These are phyloP conservation scores for Aspergillus panamensis DNA, from an alignment of 495 filamentous ascomycete species.

Conservation along the genomic window DNA sequence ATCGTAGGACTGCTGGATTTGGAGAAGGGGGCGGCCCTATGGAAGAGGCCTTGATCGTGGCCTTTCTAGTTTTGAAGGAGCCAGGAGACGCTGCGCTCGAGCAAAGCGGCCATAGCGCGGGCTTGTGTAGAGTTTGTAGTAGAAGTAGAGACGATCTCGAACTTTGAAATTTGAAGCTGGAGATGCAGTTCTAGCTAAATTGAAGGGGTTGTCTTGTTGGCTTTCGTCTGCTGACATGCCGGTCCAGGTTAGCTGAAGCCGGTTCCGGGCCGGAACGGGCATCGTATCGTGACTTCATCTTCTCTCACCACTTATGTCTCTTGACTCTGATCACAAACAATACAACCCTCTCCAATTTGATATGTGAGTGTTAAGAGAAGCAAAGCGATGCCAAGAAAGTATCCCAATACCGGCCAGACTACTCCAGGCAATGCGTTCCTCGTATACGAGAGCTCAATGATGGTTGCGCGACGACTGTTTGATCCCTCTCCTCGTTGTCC, in stretches of 20 bases:
- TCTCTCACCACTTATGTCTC: not conserved
- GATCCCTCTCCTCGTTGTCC: too few species aligned
- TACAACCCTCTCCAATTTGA: not conserved
- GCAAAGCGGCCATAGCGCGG: not conserved
- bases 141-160: not conserved
- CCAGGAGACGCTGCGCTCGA: not conserved
- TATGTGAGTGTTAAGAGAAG: not conserved
- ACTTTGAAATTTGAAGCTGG: not conserved
- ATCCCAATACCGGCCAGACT: not conserved
- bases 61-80: slow-evolving; percentile 1
- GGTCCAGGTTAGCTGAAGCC: not conserved
- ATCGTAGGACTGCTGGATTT: not conserved
- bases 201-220: not conserved
- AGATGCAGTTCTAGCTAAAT: not conserved
- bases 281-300: not conserved
- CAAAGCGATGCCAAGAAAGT: not conserved
- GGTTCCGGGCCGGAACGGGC: slow-evolving; percentile 1
- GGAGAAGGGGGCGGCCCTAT: not conserved
- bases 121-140: not conserved
- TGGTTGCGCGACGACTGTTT: too few species aligned
- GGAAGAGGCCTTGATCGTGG: not conserved
- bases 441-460: too few species aligned
- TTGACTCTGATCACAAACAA: not conserved
- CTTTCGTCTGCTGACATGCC: not conserved
- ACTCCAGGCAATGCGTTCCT: too few species aligned